phyloP scores from a whole-genome alignment of 2,329 filamentous ascomycete species.

The Elsinoe ampelina region DNA sequence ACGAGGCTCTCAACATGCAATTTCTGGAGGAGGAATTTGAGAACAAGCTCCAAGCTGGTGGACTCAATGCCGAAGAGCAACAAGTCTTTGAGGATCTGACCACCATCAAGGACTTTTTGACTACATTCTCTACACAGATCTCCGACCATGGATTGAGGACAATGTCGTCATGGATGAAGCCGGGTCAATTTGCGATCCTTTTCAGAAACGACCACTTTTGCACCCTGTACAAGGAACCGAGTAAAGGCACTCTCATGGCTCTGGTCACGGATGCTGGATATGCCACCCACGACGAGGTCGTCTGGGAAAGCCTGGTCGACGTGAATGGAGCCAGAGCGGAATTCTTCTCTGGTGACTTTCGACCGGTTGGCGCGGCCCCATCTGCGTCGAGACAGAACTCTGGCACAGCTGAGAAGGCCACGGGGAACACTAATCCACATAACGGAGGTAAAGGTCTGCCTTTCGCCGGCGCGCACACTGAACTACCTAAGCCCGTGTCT shows the following conservation, averaged over 20 bases:
- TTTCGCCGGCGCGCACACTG: background rate
- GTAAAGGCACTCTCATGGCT: slow-evolving; percentile 64
- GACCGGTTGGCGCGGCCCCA: slow-evolving; percentile 58
- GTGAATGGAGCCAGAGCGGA: slow-evolving; percentile 74
- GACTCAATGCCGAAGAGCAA: slow-evolving; percentile 65
- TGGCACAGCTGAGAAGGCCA: slow-evolving; percentile 22
- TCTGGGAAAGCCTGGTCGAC: slow-evolving; percentile 91
- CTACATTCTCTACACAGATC: slow-evolving; percentile 72
- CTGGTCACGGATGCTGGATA: slow-evolving; percentile 92
- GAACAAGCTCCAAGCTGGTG: slow-evolving; percentile 57
- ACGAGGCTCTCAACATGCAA: slow-evolving; percentile 81
- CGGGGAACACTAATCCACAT: slow-evolving; percentile 21
- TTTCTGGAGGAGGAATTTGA: slow-evolving; percentile 87
- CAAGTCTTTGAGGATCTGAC: slow-evolving; percentile 72
- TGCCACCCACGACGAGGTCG: slow-evolving; percentile 74
- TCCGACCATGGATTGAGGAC: slow-evolving; percentile 71
- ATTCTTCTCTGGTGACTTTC: slow-evolving; percentile 85
- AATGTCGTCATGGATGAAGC: slow-evolving; percentile 58
- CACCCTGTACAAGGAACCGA: slow-evolving; percentile 81
- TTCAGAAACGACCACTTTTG: slow-evolving; percentile 98
- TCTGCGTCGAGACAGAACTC: slow-evolving; percentile 19
- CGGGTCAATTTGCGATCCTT: slow-evolving; percentile 77
- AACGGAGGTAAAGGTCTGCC: no score
- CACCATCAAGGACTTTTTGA: slow-evolving; percentile 75
- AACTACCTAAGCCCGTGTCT: background rate